A percentile compares a stretch with the other conserved stretches of the same genome.
phyloP scores from a whole-genome alignment of 2,329 filamentous ascomycete genomes.

The Zymoseptoria ardabiliae region DNA sequence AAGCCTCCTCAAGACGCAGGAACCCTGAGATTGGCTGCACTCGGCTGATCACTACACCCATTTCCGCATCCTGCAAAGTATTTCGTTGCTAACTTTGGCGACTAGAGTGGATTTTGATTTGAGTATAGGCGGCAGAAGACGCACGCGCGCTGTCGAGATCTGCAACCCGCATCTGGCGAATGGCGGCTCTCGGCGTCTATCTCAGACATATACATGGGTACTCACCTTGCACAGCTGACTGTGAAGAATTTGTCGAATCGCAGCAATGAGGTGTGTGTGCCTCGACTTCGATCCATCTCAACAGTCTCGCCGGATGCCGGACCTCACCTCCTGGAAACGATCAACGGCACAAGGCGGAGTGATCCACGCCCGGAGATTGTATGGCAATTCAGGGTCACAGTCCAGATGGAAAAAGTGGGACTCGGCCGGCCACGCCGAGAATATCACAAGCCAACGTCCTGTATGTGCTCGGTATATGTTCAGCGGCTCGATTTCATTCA shows the following conservation, averaged over 20 bases:
- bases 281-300: neutral
- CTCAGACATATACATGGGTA: neutral
- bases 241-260: neutral
- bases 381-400: neutral
- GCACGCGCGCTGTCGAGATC: neutral
- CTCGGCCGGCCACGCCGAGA: neutral
- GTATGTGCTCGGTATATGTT: neutral
- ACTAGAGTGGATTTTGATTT: neutral
- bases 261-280: neutral
- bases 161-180: neutral
- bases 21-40: neutral
- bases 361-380: neutral
- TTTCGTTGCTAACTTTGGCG: neutral
- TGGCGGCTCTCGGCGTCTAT: neutral
- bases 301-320: neutral
- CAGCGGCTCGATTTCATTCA: neutral
- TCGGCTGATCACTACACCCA: neutral
- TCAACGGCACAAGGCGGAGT: neutral
- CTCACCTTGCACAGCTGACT: neutral
- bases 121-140: neutral
- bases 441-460: neutral
- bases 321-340: neutral
- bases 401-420: neutral
- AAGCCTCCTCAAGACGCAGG: too few species aligned
- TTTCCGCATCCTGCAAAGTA: neutral